These are phyloP conservation scores for Stenogyne calaminthoides DNA, from an alignment of 305 asterid species.

Conservation along the genomic window DNA sequence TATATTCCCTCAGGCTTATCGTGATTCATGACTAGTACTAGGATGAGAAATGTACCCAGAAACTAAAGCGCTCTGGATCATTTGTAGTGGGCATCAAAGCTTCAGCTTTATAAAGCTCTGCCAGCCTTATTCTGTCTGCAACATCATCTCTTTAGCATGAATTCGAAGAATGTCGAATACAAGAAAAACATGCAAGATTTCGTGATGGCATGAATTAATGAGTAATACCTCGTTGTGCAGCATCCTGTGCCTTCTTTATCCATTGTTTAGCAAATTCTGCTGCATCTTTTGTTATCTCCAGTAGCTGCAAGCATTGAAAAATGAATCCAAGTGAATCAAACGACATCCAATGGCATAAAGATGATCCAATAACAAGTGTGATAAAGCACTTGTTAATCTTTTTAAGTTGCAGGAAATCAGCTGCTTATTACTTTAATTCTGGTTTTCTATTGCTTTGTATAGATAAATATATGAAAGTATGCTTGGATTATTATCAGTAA, in stretches of 20 bases:
- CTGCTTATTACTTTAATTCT: neutral
- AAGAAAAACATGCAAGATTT: neutral
- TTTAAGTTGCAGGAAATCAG: neutral
- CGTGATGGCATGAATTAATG: neutral
- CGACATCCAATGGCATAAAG: neutral
- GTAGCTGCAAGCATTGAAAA: constrained; percentile 49
- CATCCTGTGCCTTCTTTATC: constrained; percentile 70
- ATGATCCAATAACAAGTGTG: neutral
- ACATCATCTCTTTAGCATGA: neutral
- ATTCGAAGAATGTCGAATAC: neutral
- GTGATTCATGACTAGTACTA: constrained; percentile 2
- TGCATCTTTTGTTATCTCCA: constrained; percentile 59
- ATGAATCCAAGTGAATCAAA: constrained; percentile 14
- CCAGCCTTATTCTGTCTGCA: constrained; percentile 68
- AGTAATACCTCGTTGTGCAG: constrained; percentile 72
- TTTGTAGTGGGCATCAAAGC: constrained; percentile 72
- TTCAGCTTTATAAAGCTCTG: constrained; percentile 70
- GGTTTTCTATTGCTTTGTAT: neutral
- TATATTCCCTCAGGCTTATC: neutral
- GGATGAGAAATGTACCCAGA: constrained; percentile 57
- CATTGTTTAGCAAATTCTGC: constrained; percentile 66
- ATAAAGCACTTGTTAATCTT: neutral
- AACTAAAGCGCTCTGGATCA: constrained; percentile 82
- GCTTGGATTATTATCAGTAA: neutral
- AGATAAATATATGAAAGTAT: neutral